A percentile compares a stretch with the other conserved stretches of the same genome.
These are phyloP conservation scores for Cordyceps pruinosa DNA, from an alignment of 2,329 filamentous ascomycete genomes.

Conservation along the genomic window DNA sequence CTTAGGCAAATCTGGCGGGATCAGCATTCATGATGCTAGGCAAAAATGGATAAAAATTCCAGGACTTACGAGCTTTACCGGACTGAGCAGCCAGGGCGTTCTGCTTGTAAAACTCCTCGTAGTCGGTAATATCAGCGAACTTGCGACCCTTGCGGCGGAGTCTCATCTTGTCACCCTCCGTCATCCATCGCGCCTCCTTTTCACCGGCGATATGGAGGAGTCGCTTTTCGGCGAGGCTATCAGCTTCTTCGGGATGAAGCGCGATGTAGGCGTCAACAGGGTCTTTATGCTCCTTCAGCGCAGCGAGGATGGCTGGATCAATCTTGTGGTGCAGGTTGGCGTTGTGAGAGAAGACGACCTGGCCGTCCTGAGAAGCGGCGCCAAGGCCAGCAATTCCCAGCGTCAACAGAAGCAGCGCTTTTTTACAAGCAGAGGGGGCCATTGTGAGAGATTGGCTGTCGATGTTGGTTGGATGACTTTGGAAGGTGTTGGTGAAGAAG, in stretches of 20 bases:
- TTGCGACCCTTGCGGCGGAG: conserved; percentile 58
- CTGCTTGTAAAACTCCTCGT: conserved; percentile 40
- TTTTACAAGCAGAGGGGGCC: background rate
- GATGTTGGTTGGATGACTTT: background rate
- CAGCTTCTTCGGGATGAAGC: conserved; percentile 22
- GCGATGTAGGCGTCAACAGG: conserved; percentile 24
- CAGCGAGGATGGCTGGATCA: conserved; percentile 20
- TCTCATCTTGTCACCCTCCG: conserved; percentile 66
- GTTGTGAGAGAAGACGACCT: conserved; percentile 14
- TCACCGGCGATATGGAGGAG: conserved; percentile 60
- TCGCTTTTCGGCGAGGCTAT: conserved; percentile 34
- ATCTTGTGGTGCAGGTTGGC: conserved; percentile 13
- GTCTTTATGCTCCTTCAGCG: conserved; percentile 21
- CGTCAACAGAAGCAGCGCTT: background rate
- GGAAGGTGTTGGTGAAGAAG: background rate
- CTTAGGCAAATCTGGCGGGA: conserved; percentile 25
- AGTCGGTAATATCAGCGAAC: conserved; percentile 68
- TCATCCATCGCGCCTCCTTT: conserved; percentile 58
- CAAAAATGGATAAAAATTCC: background rate
- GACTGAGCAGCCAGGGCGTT: conserved; percentile 17
- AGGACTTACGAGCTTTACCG: conserved; percentile 25
- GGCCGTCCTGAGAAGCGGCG: conserved; percentile 10
- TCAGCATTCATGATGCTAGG: background rate
- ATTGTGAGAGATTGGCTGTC: background rate
- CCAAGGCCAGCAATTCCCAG: conserved; percentile 7